Evolutionary conservation across 441 rosid species (phyloP), one percentile per base, ranked within the genome.

Genomic region (Bocquillonia castaneifolia): DNA sequence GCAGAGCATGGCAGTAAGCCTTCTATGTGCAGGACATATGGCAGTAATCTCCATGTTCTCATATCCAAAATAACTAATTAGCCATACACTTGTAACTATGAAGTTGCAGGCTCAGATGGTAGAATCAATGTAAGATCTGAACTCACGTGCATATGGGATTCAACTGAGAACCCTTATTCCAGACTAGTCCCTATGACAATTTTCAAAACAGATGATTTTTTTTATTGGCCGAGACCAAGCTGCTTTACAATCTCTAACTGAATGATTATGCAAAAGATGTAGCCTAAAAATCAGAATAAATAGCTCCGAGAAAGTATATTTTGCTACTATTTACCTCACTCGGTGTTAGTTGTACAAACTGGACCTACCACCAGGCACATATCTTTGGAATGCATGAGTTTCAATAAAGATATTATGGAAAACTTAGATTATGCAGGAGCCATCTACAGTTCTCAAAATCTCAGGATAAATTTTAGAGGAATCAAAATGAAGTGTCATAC

Each of bases 401-500:
- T 36, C 40, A 36, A 10, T 45, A 4, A 15, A 1, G n/a, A 3
- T 45, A 45, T 6, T 2, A 3, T 45, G 5, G 50, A 45, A 45
- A 15, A 4, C 5, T 45, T 7, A 45, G 17, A 20, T 7, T 40
- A 40, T 40, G 14, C 1, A 40, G 13, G 2, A 40, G 10, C 13
- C 10, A 0, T 59, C 23, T 1, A 34, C 9, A 25, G 2, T 2
- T 31, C 26, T 34, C n/a, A 20, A 17, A 5, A 60, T 6, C 6
- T 60, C 13, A 42, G 36, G 1, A 17, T 29, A 36, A 31, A 20
- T 50, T 13, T 42, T 53, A 22, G 45, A 17, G 51, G 23, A 59
- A 65, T 73, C 29, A 63, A 37, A 61, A 60, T 63, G 26, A 67
- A 20, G 65, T 47, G 72, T 7, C 17, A 20, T 82, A 91, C 98